Percentiles rank a stretch among this genome's conserved stretches.
phyloP scores from a whole-genome alignment of 2,329 filamentous ascomycete genomes.

The Hymenoscyphus linearis region DNA sequence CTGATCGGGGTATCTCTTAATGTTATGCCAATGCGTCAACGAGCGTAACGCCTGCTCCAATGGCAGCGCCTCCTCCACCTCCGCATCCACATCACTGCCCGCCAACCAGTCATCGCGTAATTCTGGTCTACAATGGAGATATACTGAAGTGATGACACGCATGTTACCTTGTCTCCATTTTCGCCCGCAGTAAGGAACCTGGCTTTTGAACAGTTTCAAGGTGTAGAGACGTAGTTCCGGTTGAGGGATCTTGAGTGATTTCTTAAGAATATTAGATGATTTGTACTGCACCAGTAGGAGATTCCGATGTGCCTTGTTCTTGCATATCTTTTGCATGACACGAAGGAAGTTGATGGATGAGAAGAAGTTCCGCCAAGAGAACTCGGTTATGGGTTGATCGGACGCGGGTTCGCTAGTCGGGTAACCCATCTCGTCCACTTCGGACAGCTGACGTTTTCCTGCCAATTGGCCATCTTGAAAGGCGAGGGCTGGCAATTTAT shows the following conservation, averaged over 20 bases:
- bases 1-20: conserved; percentile 73
- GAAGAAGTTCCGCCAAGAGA: conserved; percentile 93
- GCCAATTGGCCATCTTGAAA: conserved; percentile 29
- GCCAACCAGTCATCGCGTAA: conserved; percentile 92
- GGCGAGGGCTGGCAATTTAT: conserved; percentile 29
- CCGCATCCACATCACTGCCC: conserved; percentile 84
- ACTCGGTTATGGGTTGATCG: conserved; percentile 72
- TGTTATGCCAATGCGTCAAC: conserved; percentile 91
- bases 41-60: conserved; percentile 86
- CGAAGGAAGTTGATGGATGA: conserved; percentile 91
- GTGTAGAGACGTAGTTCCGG: conserved; percentile 85
- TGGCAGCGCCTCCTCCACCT: conserved; percentile 88
- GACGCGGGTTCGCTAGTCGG: conserved; percentile 61
- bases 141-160: conserved; percentile 96
- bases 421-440: conserved; percentile 84
- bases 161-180: conserved; percentile 99
- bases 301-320: conserved; percentile 90
- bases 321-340: conserved; percentile 95
- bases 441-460: conserved; percentile 36
- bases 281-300: conserved; percentile 94
- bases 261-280: conserved; percentile 84
- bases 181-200: conserved; percentile 94
- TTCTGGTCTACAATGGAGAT: conserved; percentile 87
- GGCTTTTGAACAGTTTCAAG: conserved; percentile 96
- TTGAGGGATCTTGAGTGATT: conserved; percentile 86